Evolutionary conservation across 2,329 filamentous ascomycete species (phyloP).

Genomic region (Chrysosporium queenslandicum): DNA sequence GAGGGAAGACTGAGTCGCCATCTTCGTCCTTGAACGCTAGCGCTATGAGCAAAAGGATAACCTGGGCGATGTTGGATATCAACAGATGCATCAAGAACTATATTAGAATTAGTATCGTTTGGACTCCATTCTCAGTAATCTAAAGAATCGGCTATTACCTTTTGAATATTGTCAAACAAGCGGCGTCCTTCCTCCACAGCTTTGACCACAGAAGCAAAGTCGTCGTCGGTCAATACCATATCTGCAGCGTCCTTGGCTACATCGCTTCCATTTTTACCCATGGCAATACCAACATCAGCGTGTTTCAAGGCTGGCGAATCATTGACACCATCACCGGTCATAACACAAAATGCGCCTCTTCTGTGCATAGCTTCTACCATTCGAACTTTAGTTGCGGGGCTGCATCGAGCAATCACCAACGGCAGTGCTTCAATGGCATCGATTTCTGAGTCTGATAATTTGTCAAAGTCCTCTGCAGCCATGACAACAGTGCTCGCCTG

Average conservation of each 20-base stretch:
- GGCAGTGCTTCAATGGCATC: conserved; percentile 44
- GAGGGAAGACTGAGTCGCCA: conserved; percentile 68
- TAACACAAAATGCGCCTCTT: conserved; percentile 59
- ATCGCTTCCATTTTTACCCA: conserved; percentile 64
- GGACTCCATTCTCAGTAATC: background rate
- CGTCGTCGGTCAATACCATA: conserved; percentile 49
- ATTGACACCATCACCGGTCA: conserved; percentile 74
- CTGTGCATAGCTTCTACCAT: conserved; percentile 54
- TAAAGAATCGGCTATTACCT: conserved; percentile 14
- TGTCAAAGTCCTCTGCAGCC: conserved; percentile 64
- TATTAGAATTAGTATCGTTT: background rate
- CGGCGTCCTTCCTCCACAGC: conserved; percentile 69
- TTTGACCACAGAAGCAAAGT: conserved; percentile 70
- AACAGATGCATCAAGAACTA: conserved; percentile 70
- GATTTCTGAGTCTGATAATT: conserved; percentile 59
- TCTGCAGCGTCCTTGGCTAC: conserved; percentile 64
- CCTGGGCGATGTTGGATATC: conserved; percentile 73
- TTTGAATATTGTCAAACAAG: conserved; percentile 75
- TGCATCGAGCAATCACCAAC: conserved; percentile 43
- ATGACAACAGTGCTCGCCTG: conserved; percentile 54
- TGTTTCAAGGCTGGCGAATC: conserved; percentile 64
- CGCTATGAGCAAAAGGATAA: conserved; percentile 67
- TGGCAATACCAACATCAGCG: conserved; percentile 71
- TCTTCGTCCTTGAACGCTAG: conserved; percentile 65
- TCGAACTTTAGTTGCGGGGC: conserved; percentile 56